Evolutionary conservation across 208 protist genomes (phyloP).

Genomic region (Trypanosoma melophagium): DNA sequence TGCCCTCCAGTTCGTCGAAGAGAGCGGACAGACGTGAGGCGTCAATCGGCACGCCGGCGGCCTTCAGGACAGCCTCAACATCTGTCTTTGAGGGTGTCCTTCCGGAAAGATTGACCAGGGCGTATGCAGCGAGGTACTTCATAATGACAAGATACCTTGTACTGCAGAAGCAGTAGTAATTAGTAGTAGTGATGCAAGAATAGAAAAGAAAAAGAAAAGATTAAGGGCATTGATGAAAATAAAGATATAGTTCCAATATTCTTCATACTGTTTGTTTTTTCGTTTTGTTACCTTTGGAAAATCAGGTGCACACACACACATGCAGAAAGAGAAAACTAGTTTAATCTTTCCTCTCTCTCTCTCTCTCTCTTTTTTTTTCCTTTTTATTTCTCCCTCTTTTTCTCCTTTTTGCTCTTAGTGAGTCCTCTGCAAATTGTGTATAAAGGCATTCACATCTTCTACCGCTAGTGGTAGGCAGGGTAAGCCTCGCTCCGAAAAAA

Average conservation of each 20-base stretch:
- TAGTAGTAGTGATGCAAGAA: background rate
- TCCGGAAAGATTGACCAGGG: constrained; percentile 84
- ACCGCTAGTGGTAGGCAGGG: constrained; percentile 39
- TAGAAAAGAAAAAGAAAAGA: constrained; percentile 10
- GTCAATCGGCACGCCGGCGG: constrained; percentile 83
- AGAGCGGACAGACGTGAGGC: constrained; percentile 60
- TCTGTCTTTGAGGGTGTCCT: constrained; percentile 76
- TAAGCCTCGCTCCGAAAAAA: constrained; percentile 25
- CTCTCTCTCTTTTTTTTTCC: background rate
- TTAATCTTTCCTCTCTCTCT: too few relatives aligned
- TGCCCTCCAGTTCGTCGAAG: constrained; percentile 85
- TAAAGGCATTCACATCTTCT: constrained; percentile 32
- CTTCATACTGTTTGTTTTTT: too few relatives aligned
- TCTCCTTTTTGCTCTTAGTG: constrained; percentile 31
- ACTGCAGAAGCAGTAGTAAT: constrained; percentile 9
- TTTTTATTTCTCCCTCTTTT: background rate
- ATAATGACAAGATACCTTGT: constrained; percentile 13
- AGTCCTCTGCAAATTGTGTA: constrained; percentile 47
- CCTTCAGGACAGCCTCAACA: constrained; percentile 89
- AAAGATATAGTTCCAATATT: too few relatives aligned
- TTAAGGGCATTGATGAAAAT: too few relatives aligned
- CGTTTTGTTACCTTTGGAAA: too few relatives aligned
- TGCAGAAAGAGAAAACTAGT: background rate
- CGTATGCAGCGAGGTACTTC: constrained; percentile 90
- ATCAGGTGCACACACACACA: background rate